phyloP scores from a whole-genome alignment of 768 basidiomycete species.

The Boletus sp. region DNA sequence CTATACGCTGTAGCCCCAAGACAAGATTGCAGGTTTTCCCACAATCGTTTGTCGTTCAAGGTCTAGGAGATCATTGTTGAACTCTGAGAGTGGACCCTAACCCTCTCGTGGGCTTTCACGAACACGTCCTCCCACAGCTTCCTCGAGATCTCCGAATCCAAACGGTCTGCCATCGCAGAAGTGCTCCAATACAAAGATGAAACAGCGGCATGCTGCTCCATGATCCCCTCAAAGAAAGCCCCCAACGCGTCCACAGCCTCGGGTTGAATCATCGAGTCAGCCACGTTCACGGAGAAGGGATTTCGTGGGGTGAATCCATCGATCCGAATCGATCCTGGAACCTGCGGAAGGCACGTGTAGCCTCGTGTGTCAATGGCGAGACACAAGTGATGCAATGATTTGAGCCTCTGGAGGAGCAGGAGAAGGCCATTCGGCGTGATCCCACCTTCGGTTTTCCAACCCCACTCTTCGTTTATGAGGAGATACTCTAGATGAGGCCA shows the following conservation, averaged over 20 bases:
- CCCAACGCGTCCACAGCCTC: slow-evolving; percentile 15
- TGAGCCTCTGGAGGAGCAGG: slow-evolving; percentile 10
- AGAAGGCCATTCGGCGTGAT: slow-evolving; percentile 20
- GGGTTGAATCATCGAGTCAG: slow-evolving; percentile 16
- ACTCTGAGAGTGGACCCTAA: not conserved
- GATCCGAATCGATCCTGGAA: not conserved
- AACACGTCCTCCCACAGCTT: slow-evolving; percentile 22
- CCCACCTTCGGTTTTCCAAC: slow-evolving; percentile 16
- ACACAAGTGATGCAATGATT: slow-evolving; percentile 1
- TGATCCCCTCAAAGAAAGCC: slow-evolving; percentile 16
- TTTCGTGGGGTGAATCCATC: not conserved
- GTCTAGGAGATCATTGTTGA: not conserved
- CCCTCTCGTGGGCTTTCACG: slow-evolving; percentile 11
- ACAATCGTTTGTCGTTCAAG: too few species aligned
- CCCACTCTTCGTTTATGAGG: slow-evolving; percentile 19
- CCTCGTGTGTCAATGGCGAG: slow-evolving; percentile 16
- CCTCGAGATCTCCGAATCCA: slow-evolving; percentile 14
- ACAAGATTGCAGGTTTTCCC: too few species aligned
- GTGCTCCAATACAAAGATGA: slow-evolving; percentile 10
- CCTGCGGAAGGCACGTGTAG: not conserved
- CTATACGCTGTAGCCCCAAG: too few species aligned
- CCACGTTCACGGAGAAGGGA: slow-evolving; percentile 14
- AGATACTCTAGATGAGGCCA: slow-evolving; percentile 19
- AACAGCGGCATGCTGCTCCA: slow-evolving; percentile 2
- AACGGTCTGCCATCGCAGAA: slow-evolving; percentile 5